These are phyloP conservation scores for Rosa multiflora DNA, from an alignment of 306 rosid species.

Conservation along the genomic window DNA sequence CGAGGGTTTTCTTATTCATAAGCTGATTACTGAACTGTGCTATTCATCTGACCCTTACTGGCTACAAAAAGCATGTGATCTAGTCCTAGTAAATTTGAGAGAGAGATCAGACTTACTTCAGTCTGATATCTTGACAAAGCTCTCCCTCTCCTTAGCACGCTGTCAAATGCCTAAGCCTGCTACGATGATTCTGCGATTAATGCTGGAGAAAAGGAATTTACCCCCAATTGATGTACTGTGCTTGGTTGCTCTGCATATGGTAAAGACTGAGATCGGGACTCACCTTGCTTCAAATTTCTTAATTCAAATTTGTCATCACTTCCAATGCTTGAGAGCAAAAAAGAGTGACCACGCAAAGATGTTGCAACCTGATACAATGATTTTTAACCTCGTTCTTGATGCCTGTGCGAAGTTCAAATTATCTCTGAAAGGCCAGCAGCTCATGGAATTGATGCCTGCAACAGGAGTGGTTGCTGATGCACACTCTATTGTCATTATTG, in stretches of 20 bases:
- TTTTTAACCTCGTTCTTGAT: conserved; percentile 78
- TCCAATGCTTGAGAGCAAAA: conserved; percentile 32
- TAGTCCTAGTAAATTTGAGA: conserved; percentile 47
- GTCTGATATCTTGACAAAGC: conserved; percentile 52
- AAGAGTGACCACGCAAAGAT: conserved; percentile 30
- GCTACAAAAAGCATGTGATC: conserved; percentile 58
- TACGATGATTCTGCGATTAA: conserved; percentile 51
- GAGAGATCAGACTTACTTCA: conserved; percentile 55
- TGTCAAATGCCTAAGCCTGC: conserved; percentile 60
- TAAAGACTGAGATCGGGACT: conserved; percentile 68
- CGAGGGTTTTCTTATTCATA: conserved; percentile 40
- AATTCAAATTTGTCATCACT: conserved; percentile 54
- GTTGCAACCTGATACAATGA: conserved; percentile 52
- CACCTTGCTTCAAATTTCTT: conserved; percentile 62
- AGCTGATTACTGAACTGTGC: conserved; percentile 54
- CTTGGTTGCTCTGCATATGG: conserved; percentile 60
- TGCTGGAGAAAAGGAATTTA: conserved; percentile 44
- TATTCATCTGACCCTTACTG: conserved; percentile 53
- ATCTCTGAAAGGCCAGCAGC: conserved; percentile 55
- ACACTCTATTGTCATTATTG: conserved; percentile 53
- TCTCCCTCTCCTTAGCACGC: conserved; percentile 66
- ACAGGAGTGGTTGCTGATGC: conserved; percentile 66
- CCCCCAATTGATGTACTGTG: conserved; percentile 56
- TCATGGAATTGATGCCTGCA: conserved; percentile 61
- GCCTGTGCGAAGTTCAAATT: conserved; percentile 74